These are phyloP conservation scores for Pichia sp. DNA, from an alignment of 1,139 yeast genomes.

Conservation along the genomic window DNA sequence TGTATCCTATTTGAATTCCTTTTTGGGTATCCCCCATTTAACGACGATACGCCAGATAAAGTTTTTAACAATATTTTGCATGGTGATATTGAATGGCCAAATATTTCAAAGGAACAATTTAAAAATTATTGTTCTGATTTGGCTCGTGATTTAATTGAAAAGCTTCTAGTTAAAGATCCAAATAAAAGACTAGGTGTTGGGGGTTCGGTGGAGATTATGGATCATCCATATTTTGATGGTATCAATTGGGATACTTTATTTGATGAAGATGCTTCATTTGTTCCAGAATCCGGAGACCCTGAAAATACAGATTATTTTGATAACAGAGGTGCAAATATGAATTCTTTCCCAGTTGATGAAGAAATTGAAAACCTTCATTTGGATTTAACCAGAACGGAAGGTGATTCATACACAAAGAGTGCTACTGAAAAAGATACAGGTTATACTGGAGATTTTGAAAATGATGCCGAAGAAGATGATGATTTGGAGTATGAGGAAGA, in stretches of 20 bases:
- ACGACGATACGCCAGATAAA: constrained; percentile 68
- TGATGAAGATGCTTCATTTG: constrained; percentile 72
- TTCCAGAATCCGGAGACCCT: constrained; percentile 74
- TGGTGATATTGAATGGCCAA: constrained; percentile 83
- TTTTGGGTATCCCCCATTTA: constrained; percentile 94
- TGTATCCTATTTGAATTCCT: constrained; percentile 89
- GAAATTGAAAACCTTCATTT: constrained; percentile 32
- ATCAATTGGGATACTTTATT: constrained; percentile 74
- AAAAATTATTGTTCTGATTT: constrained; percentile 52
- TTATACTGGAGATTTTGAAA: constrained; percentile 13
- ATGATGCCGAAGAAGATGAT: constrained; percentile 14
- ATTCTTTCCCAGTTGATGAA: constrained; percentile 53
- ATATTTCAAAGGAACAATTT: constrained; percentile 44
- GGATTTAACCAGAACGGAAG: not conserved
- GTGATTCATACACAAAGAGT: constrained; percentile 15
- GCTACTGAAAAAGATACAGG: constrained; percentile 14
- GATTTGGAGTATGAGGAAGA: constrained; percentile 16
- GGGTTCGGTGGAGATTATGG: constrained; percentile 73
- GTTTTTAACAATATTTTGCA: constrained; percentile 77
- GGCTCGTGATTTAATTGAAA: constrained; percentile 68
- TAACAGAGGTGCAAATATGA: constrained; percentile 73
- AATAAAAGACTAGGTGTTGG: constrained; percentile 60
- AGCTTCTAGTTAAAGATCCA: constrained; percentile 59
- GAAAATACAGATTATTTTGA: constrained; percentile 92
- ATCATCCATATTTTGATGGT: constrained; percentile 68